These are phyloP conservation scores for Spizellomyces punctatus DNA, from an alignment of 192 early-diverging fungal species.

Conservation along the genomic window DNA sequence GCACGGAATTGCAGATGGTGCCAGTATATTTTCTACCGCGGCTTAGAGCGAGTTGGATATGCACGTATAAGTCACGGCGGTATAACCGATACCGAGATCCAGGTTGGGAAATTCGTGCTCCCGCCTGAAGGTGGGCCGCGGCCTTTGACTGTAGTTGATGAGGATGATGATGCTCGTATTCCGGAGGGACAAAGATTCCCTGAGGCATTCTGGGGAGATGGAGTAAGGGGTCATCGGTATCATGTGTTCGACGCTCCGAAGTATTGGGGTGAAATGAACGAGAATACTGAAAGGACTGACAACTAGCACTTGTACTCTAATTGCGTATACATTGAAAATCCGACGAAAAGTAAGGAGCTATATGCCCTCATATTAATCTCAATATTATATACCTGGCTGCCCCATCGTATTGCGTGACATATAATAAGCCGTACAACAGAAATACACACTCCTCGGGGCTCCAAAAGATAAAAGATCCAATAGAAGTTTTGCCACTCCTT, in stretches of 20 bases:
- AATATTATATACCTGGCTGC: no score
- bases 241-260: constrained; percentile 16
- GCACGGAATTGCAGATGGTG: constrained; percentile 8
- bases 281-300: no score
- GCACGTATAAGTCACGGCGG: constrained; percentile 19
- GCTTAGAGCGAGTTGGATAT: constrained; percentile 17
- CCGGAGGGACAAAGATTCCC: constrained; percentile 14
- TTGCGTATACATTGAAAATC: no score
- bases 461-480: no score
- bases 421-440: no score
- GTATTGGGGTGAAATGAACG: constrained; percentile 5
- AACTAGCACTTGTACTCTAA: no score
- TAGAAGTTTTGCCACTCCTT: no score
- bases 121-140: not conserved
- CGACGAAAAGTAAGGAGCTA: no score
- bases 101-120: constrained; percentile 16
- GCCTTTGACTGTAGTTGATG: not conserved
- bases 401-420: no score
- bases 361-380: no score
- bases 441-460: no score
- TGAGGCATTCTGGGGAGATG: not conserved
- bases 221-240: constrained; percentile 14
- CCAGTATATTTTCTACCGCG: constrained; percentile 26
- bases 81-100: constrained; percentile 27
- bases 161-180: not conserved